Conservation (phyloP, 768 basidiomycete species). For the Suillus occidentalis region DNA sequence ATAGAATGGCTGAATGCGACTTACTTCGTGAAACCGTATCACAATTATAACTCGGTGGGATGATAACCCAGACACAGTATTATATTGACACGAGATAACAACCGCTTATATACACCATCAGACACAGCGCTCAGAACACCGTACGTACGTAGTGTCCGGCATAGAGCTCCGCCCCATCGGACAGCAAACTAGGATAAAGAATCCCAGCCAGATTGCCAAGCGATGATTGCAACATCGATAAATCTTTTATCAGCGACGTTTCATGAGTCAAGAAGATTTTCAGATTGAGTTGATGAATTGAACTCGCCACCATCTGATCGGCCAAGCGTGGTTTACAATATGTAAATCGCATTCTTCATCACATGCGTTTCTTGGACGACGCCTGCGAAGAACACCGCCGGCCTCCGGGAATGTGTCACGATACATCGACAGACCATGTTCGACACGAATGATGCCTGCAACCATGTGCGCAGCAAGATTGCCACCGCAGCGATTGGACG, state of each 20-base stretch:
- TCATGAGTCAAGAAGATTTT: not conserved
- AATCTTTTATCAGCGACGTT: not conserved
- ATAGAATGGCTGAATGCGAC: too few species aligned
- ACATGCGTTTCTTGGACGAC: conserved; percentile 20
- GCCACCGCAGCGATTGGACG: not conserved
- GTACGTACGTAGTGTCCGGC: too few species aligned
- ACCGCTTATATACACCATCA: too few species aligned
- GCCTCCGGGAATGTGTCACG: conserved; percentile 22
- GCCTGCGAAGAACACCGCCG: conserved; percentile 22
- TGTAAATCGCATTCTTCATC: conserved; percentile 24
- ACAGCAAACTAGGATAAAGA: too few species aligned
- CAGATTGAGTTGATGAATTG: not conserved
- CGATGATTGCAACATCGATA: not conserved
- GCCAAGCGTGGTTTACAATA: conserved; percentile 8
- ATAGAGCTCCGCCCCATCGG: too few species aligned
- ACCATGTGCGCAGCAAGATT: not conserved
- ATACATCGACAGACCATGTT: conserved; percentile 18
- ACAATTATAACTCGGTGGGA: not conserved
- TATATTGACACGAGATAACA: too few species aligned
- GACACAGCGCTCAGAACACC: too few species aligned
- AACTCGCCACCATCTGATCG: conserved; percentile 3
- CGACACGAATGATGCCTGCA: conserved; percentile 4
- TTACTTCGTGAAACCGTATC: conserved; percentile 4
- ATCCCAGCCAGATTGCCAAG: not conserved
- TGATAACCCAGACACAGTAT: not conserved